phyloP scores from a whole-genome alignment of 75 land plant species.

The Cupressus sempervirens region DNA sequence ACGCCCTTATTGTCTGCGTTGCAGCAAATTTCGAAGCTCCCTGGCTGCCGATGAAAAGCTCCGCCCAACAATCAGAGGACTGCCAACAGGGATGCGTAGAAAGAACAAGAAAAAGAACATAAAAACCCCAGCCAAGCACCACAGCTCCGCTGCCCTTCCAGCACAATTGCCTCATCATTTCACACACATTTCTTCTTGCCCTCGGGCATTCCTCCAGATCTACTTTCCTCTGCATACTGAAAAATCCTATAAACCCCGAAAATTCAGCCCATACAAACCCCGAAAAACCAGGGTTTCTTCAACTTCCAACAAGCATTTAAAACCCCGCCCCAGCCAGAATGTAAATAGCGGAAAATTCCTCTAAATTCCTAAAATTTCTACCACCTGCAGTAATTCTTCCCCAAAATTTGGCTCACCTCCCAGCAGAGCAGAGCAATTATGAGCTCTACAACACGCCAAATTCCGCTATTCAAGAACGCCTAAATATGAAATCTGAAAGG shows the following conservation, averaged over 20 bases:
- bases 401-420: neutral
- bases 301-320: neutral
- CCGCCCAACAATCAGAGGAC: neutral
- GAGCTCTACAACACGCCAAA: neutral
- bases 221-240: neutral
- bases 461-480: neutral
- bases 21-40: too few relatives aligned
- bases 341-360: neutral
- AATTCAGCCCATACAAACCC: neutral
- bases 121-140: slow-evolving; percentile 1
- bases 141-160: neutral
- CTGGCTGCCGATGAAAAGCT: neutral
- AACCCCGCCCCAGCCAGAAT: neutral
- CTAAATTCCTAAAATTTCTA: neutral
- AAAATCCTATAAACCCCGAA: neutral
- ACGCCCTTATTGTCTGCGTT: neutral
- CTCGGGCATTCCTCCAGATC: neutral
- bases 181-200: neutral
- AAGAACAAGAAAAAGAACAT: slow-evolving; percentile 5
- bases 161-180: neutral
- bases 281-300: neutral
- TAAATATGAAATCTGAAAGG: neutral
- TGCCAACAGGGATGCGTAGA: slow-evolving; percentile 9
- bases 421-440: neutral
- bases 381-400: neutral